phyloP scores from a whole-genome alignment of 176 grass and related monocot genomes.

The Chrysopogon serrulatus region DNA sequence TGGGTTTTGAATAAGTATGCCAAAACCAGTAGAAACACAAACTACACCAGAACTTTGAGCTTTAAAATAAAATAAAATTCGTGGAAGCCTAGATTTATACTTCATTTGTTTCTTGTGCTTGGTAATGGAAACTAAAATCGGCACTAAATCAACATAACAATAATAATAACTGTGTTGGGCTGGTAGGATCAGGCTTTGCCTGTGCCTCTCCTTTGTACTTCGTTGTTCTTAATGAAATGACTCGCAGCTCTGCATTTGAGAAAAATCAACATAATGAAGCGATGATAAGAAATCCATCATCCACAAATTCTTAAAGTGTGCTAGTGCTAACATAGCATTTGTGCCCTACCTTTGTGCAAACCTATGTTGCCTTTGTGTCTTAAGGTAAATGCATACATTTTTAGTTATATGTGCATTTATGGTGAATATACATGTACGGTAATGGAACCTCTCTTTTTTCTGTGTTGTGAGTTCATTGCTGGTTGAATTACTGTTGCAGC shows the following conservation, averaged over 20 bases:
- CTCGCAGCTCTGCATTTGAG: no score
- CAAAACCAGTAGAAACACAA: not conserved
- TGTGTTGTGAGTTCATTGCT: not conserved
- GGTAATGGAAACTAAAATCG: not conserved
- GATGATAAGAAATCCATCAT: not conserved
- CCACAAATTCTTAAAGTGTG: not conserved
- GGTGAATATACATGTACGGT: not conserved
- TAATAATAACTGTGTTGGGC: not conserved
- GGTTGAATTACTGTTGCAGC: conserved; percentile 30
- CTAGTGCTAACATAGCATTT: not conserved
- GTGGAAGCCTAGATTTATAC: not conserved
- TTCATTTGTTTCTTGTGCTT: not conserved
- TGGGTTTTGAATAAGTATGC: not conserved
- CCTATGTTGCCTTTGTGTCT: not conserved
- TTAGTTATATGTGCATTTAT: not conserved
- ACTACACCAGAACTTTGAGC: not conserved
- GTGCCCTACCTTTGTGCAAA: not conserved
- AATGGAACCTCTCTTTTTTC: not conserved
- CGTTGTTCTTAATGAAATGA: no score
- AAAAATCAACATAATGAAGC: not conserved
- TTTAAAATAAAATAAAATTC: not conserved
- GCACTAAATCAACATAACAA: not conserved
- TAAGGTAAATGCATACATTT: not conserved
- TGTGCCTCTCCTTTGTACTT: no score
- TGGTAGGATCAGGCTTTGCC: no score